These are phyloP conservation scores for Halophytophthora polymorphica DNA, from an alignment of 352 stramenopile genomes.

Conservation along the genomic window DNA sequence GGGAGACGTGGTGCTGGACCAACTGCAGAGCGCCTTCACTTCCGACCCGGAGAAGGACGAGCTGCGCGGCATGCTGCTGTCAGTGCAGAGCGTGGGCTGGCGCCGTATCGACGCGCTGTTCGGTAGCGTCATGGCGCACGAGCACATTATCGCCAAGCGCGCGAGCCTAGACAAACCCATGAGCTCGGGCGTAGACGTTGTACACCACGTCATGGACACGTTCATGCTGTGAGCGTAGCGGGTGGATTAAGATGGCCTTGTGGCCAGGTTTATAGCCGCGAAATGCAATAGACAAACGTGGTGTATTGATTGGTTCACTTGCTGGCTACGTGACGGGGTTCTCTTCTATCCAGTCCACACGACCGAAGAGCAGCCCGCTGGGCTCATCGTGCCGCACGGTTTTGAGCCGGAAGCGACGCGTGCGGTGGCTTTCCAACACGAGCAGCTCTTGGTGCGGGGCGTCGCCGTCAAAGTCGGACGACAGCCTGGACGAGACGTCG, in stretches of 20 bases:
- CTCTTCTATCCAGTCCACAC: constrained; percentile 19
- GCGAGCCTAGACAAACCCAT: constrained; percentile 50
- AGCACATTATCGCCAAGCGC: constrained; percentile 81
- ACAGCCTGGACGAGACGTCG: constrained; percentile 4
- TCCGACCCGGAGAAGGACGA: constrained; percentile 59
- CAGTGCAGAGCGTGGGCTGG: constrained; percentile 71
- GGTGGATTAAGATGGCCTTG: background rate
- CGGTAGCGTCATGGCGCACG: constrained; percentile 62
- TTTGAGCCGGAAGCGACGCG: constrained; percentile 19
- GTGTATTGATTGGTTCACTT: background rate
- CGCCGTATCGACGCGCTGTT: constrained; percentile 72
- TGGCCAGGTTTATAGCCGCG: constrained; percentile 3
- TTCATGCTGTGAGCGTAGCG: constrained; percentile 42
- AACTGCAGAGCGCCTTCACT: constrained; percentile 57
- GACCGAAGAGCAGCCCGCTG: constrained; percentile 16
- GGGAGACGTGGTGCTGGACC: constrained; percentile 59
- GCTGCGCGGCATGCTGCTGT: constrained; percentile 72
- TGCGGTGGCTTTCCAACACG: constrained; percentile 12
- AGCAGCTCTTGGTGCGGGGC: constrained; percentile 4
- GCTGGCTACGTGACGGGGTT: constrained; percentile 1
- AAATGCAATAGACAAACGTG: background rate
- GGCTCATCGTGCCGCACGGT: constrained; percentile 19
- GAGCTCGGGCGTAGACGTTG: constrained; percentile 64
- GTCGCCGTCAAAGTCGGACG: constrained; percentile 16
- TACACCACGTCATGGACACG: constrained; percentile 75